Evolutionary conservation across 2,329 filamentous ascomycete genomes (phyloP), one percentile per base, ranked within the genome.

Genomic region (Sarocladiaceae sp.): DNA sequence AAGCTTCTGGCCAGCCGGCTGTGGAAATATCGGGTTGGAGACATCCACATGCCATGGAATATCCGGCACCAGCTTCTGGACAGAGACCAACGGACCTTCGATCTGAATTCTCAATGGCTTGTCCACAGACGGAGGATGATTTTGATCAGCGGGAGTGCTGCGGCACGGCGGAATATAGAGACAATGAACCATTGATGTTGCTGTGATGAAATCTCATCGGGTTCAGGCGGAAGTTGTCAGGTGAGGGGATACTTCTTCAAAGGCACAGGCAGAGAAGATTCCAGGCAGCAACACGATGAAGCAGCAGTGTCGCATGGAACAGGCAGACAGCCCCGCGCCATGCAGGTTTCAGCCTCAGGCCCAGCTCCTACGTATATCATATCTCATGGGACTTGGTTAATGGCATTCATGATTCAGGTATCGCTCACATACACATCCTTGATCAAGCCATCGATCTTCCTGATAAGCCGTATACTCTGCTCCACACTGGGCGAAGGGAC

Each of bases 381-480:
- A n/a, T n/a, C n/a, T n/a, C n/a, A n/a, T n/a, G n/a, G n/a, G n/a
- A n/a, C n/a, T n/a, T n/a, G n/a, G n/a, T n/a, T n/a, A n/a, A n/a
- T n/a, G n/a, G n/a, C n/a, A n/a, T n/a, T n/a, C n/a, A n/a, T n/a
- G n/a, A n/a, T n/a, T n/a, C n/a, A n/a, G n/a, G n/a, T n/a, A n/a
- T n/a, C n/a, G n/a, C n/a, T n/a, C 33, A 41, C 18, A 35, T 64
- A 65, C 2, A 58, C 57, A 35, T 66, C 55, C 27, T 59, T 57
- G 6, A 71, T 70, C 15, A 69, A 68, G 3, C 55, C 56, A 43
- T 69, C 64, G 1, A 67, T 64, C 42, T 71, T 67, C 1, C 59
- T 57, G 13, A 74, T 73, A 9, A 74, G 60, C 15, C 65, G 59
- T 15, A 73, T 53, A 29, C 69, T 71, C 45, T 72, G 67, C 26